Evolutionary conservation across 129 eudicot genomes (phyloP).

Genomic region (Flaveria linearis): DNA sequence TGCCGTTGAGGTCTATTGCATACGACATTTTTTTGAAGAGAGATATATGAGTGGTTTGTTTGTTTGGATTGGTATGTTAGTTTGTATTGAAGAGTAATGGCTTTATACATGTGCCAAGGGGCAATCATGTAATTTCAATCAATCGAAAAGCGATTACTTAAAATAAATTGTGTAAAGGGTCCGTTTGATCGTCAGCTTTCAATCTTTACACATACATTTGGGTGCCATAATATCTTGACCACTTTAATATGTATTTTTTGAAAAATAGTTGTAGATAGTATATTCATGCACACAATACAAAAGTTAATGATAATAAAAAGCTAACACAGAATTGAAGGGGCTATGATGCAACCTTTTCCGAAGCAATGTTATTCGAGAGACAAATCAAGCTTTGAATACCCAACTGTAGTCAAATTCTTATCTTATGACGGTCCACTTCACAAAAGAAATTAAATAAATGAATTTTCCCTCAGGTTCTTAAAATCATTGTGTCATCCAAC

Average conservation of each 20-base stretch:
- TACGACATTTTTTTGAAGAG: slow-evolving; percentile 10
- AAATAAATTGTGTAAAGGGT: background rate
- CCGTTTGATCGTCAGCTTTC: background rate
- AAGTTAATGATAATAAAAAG: too few species aligned
- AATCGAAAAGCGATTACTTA: background rate
- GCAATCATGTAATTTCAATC: background rate
- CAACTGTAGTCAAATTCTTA: background rate
- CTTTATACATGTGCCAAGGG: background rate
- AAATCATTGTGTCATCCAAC: background rate
- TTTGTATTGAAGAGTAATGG: background rate
- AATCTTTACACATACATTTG: background rate
- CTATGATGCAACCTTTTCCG: background rate
- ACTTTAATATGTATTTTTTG: too few species aligned
- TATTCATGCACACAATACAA: too few species aligned
- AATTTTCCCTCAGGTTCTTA: background rate
- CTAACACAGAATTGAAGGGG: too few species aligned
- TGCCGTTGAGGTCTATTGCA: background rate
- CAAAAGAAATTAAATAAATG: too few species aligned
- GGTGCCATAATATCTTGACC: background rate
- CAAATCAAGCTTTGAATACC: background rate
- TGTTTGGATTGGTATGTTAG: background rate
- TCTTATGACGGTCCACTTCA: too few species aligned
- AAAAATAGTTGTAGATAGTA: too few species aligned
- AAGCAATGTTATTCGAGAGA: background rate
- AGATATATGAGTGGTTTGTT: background rate